Evolutionary conservation across 1,284 basidiomycete genomes (phyloP).

Genomic region (Sporisorium exsertum): DNA sequence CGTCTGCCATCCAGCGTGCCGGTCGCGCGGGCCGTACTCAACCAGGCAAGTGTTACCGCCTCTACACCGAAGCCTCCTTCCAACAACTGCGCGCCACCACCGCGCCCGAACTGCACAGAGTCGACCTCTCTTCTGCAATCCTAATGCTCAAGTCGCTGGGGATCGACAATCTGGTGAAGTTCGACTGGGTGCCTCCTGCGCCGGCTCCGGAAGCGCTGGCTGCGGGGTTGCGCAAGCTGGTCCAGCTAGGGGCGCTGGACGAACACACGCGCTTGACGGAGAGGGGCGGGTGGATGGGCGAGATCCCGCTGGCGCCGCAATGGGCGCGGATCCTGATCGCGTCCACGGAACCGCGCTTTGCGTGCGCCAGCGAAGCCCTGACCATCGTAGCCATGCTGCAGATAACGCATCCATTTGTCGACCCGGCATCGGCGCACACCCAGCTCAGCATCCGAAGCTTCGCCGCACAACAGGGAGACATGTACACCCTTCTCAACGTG

Average conservation of each 20-base stretch:
- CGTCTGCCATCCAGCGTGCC: constrained; percentile 69
- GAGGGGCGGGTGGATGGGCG: constrained; percentile 73
- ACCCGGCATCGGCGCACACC: constrained; percentile 77
- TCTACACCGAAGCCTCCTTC: constrained; percentile 81
- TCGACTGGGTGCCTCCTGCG: constrained; percentile 86
- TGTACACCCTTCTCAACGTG: constrained; percentile 89
- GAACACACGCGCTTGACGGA: constrained; percentile 72
- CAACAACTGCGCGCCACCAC: constrained; percentile 77
- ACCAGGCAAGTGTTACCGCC: constrained; percentile 89
- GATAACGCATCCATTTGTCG: constrained; percentile 65
- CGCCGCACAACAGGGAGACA: constrained; percentile 96
- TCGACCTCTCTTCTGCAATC: constrained; percentile 87
- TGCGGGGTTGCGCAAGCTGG: constrained; percentile 79
- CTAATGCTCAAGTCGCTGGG: constrained; percentile 93
- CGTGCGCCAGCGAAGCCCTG: constrained; percentile 91
- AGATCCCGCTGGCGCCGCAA: constrained; percentile 74
- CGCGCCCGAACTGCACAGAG: constrained; percentile 87
- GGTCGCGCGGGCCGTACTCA: constrained; percentile 73
- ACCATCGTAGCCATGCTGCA: constrained; percentile 95
- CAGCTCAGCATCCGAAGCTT: constrained; percentile 93
- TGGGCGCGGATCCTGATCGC: constrained; percentile 72
- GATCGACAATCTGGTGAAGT: constrained; percentile 81
- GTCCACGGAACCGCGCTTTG: constrained; percentile 71
- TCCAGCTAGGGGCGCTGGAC: constrained; percentile 72
- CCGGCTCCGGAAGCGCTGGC: constrained; percentile 88